Conservation (phyloP, 306 rosid genomes). For the Cicer chorassanicum region DNA sequence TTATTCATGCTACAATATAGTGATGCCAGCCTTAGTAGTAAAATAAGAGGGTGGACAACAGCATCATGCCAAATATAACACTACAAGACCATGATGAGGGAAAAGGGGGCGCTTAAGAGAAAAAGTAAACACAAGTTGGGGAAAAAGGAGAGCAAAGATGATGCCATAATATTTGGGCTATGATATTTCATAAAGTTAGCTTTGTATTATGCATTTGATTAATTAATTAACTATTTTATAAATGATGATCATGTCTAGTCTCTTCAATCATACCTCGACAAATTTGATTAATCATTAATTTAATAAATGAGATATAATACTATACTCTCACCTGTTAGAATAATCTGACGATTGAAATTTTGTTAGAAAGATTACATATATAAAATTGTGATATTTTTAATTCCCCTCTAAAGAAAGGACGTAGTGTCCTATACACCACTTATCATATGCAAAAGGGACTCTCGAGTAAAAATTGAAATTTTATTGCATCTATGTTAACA, state of each 20-base stretch:
- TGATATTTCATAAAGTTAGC: slow-evolving; percentile 3
- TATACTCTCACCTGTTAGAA: neutral
- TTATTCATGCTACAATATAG: slow-evolving; percentile 20
- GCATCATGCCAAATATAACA: slow-evolving; percentile 49
- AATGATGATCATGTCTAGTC: neutral
- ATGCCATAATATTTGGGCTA: neutral
- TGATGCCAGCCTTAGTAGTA: slow-evolving; percentile 4
- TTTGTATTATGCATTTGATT: slow-evolving; percentile 16
- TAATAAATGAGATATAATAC: neutral
- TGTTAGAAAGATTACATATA: no score
- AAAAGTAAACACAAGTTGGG: neutral
- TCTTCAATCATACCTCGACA: neutral
- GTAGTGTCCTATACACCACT: no score
- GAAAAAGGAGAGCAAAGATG: slow-evolving; percentile 3
- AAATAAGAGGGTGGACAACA: slow-evolving; percentile 43
- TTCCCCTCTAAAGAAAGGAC: neutral
- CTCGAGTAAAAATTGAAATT: neutral
- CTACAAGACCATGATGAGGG: neutral
- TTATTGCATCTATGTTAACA: no score
- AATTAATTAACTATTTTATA: neutral
- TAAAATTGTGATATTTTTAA: no score
- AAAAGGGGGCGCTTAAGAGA: neutral
- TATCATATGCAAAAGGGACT: neutral
- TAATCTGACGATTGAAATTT: neutral
- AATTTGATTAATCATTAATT: neutral